phyloP scores from a whole-genome alignment of 2,329 filamentous ascomycete genomes.

The Penicillium oxalicum region DNA sequence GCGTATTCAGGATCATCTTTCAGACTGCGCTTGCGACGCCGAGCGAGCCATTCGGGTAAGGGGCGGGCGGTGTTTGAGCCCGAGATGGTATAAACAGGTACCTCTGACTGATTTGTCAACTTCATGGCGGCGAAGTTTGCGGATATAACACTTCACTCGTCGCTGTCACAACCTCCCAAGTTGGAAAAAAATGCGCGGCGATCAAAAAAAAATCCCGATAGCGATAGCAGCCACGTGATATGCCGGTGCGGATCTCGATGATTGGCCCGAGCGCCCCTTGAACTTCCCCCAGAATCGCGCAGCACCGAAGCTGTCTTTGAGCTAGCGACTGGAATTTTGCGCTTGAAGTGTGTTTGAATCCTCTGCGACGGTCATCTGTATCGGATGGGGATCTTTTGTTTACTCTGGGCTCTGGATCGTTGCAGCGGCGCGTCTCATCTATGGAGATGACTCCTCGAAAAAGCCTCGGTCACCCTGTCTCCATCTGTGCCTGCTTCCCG shows the following conservation, averaged over 20 bases:
- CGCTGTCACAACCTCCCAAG: conserved; percentile 2
- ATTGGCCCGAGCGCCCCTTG: conserved; percentile 29
- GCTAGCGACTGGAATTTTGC: conserved; percentile 2
- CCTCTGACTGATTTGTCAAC: conserved; percentile 61
- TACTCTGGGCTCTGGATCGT: conserved; percentile 16
- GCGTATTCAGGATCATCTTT: conserved; percentile 91
- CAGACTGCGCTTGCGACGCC: conserved; percentile 80
- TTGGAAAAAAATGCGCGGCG: conserved; percentile 15
- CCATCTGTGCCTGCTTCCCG: conserved; percentile 24
- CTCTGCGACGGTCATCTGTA: conserved; percentile 10
- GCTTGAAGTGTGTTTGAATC: conserved; percentile 2
- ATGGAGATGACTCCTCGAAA: conserved; percentile 34
- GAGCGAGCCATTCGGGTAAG: conserved; percentile 90
- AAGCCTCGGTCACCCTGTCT: conserved; percentile 18
- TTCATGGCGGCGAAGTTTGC: conserved; percentile 37
- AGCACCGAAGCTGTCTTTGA: conserved; percentile 6
- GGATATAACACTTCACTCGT: conserved; percentile 4
- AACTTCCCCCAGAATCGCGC: conserved; percentile 30
- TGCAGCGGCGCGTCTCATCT: conserved; percentile 15
- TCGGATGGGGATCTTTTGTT: conserved; percentile 16
- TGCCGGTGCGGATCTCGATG: conserved; percentile 12
- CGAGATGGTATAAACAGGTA: conserved; percentile 91
- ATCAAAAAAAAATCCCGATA: conserved; percentile 23
- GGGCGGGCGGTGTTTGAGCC: conserved; percentile 82
- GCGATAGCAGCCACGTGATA: conserved; percentile 32